Percentiles rank a stretch among this genome's conserved stretches.
phyloP scores from a whole-genome alignment of 2,329 filamentous ascomycete genomes.

The Zymoseptoria brevis region DNA sequence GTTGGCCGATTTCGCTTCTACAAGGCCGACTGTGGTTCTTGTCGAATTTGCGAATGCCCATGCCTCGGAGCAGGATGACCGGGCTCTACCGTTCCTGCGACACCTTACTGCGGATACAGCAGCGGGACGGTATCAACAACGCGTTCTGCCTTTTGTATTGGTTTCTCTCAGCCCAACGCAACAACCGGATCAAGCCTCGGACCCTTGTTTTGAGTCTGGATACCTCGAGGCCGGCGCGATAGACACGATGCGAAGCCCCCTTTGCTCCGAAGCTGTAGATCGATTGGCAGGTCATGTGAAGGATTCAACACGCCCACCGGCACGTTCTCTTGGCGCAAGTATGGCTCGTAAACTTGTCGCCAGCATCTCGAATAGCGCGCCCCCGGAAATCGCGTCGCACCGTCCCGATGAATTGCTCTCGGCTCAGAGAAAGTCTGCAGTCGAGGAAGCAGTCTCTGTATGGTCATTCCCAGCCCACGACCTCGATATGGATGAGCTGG shows the following conservation, averaged over 20 bases:
- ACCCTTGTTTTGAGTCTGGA: constrained; percentile 23
- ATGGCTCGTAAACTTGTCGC: constrained; percentile 27
- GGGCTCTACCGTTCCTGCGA: constrained; percentile 19
- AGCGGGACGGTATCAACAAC: constrained; percentile 20
- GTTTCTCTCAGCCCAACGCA: constrained; percentile 5
- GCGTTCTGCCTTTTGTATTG: constrained; percentile 26
- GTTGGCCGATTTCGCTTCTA: constrained; percentile 20
- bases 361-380: constrained; percentile 18
- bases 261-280: constrained; percentile 52
- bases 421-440: constrained; percentile 47
- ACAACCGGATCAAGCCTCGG: constrained; percentile 6
- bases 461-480: constrained; percentile 90
- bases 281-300: constrained; percentile 26
- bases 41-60: constrained; percentile 17
- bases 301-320: constrained; percentile 22
- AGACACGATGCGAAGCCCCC: constrained; percentile 74
- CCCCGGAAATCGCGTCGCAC: constrained; percentile 17
- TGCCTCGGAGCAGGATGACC: constrained; percentile 3
- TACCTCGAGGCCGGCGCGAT: constrained; percentile 81
- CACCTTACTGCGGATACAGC: constrained; percentile 18
- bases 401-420: constrained; percentile 58
- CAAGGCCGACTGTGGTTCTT: constrained; percentile 21
- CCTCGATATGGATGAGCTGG: constrained; percentile 81
- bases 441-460: constrained; percentile 62
- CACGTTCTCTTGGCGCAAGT: constrained; percentile 20